Evolutionary conservation across 129 eudicot genomes (phyloP), one percentile per base, ranked within the genome.

Genomic region (Ambrosia trifida): DNA sequence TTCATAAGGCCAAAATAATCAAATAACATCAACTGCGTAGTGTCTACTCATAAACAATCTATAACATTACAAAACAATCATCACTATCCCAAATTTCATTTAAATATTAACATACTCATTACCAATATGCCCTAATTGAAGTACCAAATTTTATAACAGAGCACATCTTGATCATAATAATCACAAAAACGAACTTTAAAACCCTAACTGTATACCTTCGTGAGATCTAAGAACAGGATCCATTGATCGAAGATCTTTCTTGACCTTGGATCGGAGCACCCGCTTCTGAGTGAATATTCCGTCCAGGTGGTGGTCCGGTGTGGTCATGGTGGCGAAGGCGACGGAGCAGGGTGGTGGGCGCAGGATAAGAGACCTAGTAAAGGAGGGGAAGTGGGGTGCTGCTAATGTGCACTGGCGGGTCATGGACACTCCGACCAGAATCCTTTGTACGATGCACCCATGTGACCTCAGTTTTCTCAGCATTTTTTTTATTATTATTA

Each of bases 171-270:
- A 24, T 24, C 28, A 24, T 24, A 24, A 24, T 24, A 24, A 24
- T 24, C 0, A 24, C 1, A 1, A 24, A 24, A 24, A 24, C 1
- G 28, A 24, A 24, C 1, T 24, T 24, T 24, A 24, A 24, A 24
- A 24, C 28, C 28, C 28, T 36, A 36, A 40, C 44, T 6, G 44
- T 40, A 6, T 70, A 80, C 99, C 99, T 88, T 95, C 80, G 24
- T 82, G 88, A 67, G 96, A 81, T 77, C 99, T 70, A 63, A 79
- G 83, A 13, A 70, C 12, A 46, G 97, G 91, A 64, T 95, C 97
- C 97, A 95, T 95, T 66, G 84, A 80, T 77, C 82, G 88, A 70
- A 95, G 96, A n/a, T 87, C 88, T 72, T 78, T 85, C 33, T 71
- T 83, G 9, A 95, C 83, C 71, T 76, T 86, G 11, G 84, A 46